These are phyloP conservation scores for Cavenderia fasciculata DNA, from an alignment of 78 protist species.

Conservation along the genomic window DNA sequence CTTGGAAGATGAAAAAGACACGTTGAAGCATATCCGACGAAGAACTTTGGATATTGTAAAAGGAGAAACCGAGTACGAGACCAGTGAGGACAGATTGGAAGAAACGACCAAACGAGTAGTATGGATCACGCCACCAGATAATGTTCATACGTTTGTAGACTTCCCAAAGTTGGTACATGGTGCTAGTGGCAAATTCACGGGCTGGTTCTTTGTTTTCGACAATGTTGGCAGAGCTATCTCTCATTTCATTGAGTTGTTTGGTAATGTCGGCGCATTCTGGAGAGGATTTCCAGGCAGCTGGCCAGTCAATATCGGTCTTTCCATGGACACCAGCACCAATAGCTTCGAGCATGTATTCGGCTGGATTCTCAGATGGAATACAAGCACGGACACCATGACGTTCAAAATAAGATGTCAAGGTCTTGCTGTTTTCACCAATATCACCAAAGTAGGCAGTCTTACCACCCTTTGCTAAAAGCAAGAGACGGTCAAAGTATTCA, in stretches of 20 bases:
- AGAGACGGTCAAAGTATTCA: conserved; percentile 68
- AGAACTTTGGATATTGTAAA: conserved; percentile 24
- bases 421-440: conserved; percentile 54
- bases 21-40: conserved; percentile 53
- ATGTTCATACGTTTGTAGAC: conserved; percentile 70
- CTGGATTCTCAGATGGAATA: conserved; percentile 71
- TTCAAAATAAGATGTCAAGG: conserved; percentile 48
- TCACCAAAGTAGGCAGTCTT: conserved; percentile 82
- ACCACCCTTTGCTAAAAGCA: conserved; percentile 79
- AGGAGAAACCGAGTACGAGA: conserved; percentile 66
- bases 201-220: background rate
- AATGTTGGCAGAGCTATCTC: background rate
- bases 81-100: conserved; percentile 46
- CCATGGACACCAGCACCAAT: conserved; percentile 83
- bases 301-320: conserved; percentile 67
- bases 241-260: background rate
- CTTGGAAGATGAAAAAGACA: conserved; percentile 62
- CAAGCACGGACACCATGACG: conserved; percentile 57
- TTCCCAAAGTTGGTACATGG: conserved; percentile 49
- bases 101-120: conserved; percentile 53
- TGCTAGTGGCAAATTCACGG: conserved; percentile 22
- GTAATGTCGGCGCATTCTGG: conserved; percentile 22
- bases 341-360: conserved; percentile 79
- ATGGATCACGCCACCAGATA: conserved; percentile 61
- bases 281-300: conserved; percentile 61